Evolutionary conservation across 805 yeast species (phyloP), one percentile per base, ranked within the genome.

Genomic region (Tetrapisispora nanseiensis): DNA sequence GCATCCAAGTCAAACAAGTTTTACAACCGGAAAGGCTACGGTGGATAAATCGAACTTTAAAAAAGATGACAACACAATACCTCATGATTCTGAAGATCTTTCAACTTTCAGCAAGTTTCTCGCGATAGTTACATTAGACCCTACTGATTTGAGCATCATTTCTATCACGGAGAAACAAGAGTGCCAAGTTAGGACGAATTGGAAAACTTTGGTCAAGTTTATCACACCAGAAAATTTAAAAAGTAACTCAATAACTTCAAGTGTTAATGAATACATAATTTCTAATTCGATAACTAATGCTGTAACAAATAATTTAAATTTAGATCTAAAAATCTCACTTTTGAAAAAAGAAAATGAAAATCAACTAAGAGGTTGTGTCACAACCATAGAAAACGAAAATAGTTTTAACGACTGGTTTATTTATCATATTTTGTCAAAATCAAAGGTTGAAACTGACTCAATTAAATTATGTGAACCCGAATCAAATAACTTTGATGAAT

Each of bases 51-150:
- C n/a, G n/a, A n/a, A n/a, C n/a, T n/a, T 15, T 32, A 19, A 20
- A 32, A 8, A 18, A 19, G 22, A 15, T 15, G 58, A 55, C n/a
- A 45, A 42, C 28, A 45, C 41, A 13, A 51, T 56, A 26, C 45
- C 50, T 1, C 59, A 56, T 41, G 46, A 47, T 16, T 26, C 33
- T 6, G 42, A 44, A 15, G 54, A 61, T 38, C 24, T 50, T 20
- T 69, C 72, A 2, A 66, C 70, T 1, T 68, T 55, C 40, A 61
- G 67, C 48, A 68, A 65, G 47, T 53, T 69, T 37, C 44, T 66
- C 23, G 66, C 67, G 9, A 48, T 68, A 11, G 68, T 67, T 52
- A 57, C 70, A 6, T 58, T n/a, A 68, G 48, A 41, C 51, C 30
- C 26, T 33, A 1, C 43, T 48, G 3, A 42, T 47, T 12, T 43